phyloP scores from a whole-genome alignment of 176 grass and related monocot genomes.

The barley (Hordeum vulgare) region MorexV3_pseudomolecules_assembly NC_058518.1:438820797-438821296 shows the following conservation, averaged over 20 bases:
- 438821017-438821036: too few species aligned
- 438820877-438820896: background rate
- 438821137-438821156: too few species aligned
- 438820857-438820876: background rate
- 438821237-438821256: background rate
- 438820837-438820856: constrained; percentile 9
- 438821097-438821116: constrained; percentile 10
- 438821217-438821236: background rate
- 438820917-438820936: background rate
- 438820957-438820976: background rate
- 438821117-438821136: constrained; percentile 29
- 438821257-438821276: background rate
- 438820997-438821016: too few species aligned
- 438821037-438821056: too few species aligned
- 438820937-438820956: background rate
- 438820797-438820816: background rate
- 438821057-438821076: background rate
- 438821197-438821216: background rate
- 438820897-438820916: constrained; percentile 27
- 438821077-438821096: background rate
- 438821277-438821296: too few species aligned
- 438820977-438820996: too few species aligned
- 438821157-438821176: too few species aligned
- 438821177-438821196: too few species aligned
- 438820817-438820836: constrained; percentile 4